phyloP scores from a whole-genome alignment of 164 flowering plant species.

The Magnolia officinalis region DNA sequence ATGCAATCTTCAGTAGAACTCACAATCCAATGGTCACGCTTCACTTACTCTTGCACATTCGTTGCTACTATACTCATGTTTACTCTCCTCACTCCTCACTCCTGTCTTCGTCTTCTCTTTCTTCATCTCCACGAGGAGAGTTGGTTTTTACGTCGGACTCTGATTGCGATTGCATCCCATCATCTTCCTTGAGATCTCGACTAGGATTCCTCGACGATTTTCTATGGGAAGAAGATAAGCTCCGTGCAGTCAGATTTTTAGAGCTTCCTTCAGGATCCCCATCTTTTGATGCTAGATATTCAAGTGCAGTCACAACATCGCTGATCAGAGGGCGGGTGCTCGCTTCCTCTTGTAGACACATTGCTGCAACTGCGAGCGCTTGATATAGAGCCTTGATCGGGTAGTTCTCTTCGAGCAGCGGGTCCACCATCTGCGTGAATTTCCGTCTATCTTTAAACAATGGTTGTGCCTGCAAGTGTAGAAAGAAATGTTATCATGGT shows the following conservation, averaged over 20 bases:
- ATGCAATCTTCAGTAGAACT: too few relatives aligned
- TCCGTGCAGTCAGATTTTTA: background rate
- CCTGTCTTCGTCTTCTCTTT: background rate
- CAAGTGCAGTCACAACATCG: constrained; percentile 78
- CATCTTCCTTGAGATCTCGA: background rate
- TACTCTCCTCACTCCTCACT: background rate
- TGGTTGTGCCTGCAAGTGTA: constrained; percentile 64
- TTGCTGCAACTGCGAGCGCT: constrained; percentile 86
- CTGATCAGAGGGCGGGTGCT: constrained; percentile 62
- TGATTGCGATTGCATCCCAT: background rate
- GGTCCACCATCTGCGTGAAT: constrained; percentile 72
- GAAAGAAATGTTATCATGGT: background rate
- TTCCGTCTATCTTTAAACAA: constrained; percentile 63
- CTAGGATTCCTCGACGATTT: background rate
- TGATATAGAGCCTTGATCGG: constrained; percentile 69
- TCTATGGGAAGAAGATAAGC: background rate
- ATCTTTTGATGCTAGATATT: constrained; percentile 30
- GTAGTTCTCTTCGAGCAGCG: constrained; percentile 58
- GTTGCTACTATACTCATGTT: background rate
- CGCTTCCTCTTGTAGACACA: constrained; percentile 91
- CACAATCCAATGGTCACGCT: background rate
- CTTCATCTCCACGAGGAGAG: background rate
- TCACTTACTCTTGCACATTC: background rate
- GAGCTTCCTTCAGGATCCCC: constrained; percentile 7
- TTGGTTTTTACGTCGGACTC: background rate